phyloP scores from a whole-genome alignment of 2,329 filamentous ascomycete species.

The Pseudogymnoascus sp. region DNA sequence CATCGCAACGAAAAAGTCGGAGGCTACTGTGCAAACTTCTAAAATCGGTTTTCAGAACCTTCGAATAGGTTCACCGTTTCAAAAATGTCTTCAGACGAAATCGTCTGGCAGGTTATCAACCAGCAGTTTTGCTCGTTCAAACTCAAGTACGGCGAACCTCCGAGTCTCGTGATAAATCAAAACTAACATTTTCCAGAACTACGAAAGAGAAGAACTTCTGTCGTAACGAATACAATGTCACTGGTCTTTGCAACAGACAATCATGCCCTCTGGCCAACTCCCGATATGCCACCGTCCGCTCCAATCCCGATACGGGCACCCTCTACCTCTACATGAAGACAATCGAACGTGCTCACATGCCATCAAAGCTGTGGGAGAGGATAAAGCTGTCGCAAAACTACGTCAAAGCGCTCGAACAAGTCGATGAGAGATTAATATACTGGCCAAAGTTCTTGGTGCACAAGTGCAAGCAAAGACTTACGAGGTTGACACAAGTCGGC shows the following conservation, averaged over 20 bases:
- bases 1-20: neutral
- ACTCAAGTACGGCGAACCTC: constrained; percentile 58
- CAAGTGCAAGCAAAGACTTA: constrained; percentile 95
- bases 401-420: constrained; percentile 76
- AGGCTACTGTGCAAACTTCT: neutral
- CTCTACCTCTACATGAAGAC: constrained; percentile 98
- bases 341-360: constrained; percentile 79
- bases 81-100: constrained; percentile 84
- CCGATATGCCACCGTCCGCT: constrained; percentile 85
- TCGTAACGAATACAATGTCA: constrained; percentile 88
- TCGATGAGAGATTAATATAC: constrained; percentile 82
- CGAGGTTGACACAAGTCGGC: constrained; percentile 83
- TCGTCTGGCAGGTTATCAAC: constrained; percentile 95
- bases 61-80: constrained; percentile 1
- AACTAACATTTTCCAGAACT: constrained; percentile 43
- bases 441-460: constrained; percentile 91
- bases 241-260: constrained; percentile 76
- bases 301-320: constrained; percentile 70
- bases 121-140: constrained; percentile 95
- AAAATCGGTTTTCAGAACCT: neutral
- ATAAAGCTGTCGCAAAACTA: constrained; percentile 90
- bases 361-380: constrained; percentile 88
- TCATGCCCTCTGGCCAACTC: constrained; percentile 88
- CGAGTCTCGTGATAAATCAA: constrained; percentile 26
- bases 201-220: constrained; percentile 90